Base-by-base conservation (phyloP, 441 rosid species). In the Jatropha podagrica region DNA sequence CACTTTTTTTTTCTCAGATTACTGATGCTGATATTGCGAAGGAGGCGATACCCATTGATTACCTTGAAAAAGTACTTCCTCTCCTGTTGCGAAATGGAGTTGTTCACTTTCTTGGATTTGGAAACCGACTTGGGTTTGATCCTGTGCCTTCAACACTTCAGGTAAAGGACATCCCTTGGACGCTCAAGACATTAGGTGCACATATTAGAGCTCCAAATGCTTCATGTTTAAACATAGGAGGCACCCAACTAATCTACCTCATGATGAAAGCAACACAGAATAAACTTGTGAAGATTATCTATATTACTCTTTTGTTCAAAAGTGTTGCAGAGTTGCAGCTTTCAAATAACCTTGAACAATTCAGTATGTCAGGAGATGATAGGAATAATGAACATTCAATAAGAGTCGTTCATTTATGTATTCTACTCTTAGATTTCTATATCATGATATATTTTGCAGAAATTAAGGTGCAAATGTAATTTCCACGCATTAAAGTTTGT, bases 101-200 rank as follows among this genome's bases (percentile, higher is more conserved):
- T 48, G 94, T 94, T 81, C 97, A 91, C 80, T 87, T 92, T 78
- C 94, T 94, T 3, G 99, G 98, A 70, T 96, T 86, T 18, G 97
- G 97, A 46, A 96, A 96, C 66, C 92, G 97, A 55, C 96, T 96
- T 6, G 97, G 98, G 7, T 96, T 94, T 74, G 98, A 96, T 83
- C 93, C 97, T 1, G 70, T 94, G 69, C 93, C 97, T 74, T 82
- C 89, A 76, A 44, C 87, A 72, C 86, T 96, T 85, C 99, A 93
- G 97, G 98, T 93, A 49, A 77, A 76, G 37, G 11, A 48, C 70
- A 69, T 77, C 55, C 64, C 56, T 65, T 26, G 7, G 49, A 69
- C 3, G 41, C 69, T 63, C 38, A 46, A 44, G 65, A 48, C 40
- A 15, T 40, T 27, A 60, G 15, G 65, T 61, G 66, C 27, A 61